Base-by-base conservation (phyloP, 129 eudicot species). In the Flaveria ramosissima region DNA sequence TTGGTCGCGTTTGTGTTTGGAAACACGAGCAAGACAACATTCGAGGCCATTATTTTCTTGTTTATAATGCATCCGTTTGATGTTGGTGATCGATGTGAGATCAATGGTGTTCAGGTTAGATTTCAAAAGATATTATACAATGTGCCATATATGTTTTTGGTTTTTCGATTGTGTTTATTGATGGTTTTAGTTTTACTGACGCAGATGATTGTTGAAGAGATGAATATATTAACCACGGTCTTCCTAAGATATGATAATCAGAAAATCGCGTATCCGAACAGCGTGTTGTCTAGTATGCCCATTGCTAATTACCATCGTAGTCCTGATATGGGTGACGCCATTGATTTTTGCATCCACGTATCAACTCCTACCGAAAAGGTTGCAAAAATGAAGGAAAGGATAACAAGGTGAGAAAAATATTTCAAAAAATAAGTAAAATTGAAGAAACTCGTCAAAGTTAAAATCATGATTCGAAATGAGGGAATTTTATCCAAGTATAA, bases 1-100 rank as follows among this genome's bases (percentile, higher is more conserved):
- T 71, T 86, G 64, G 86, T 78, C 9, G 89, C 81, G 1, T 87
- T 87, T 69, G 82, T 82, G 69, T 87, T 84, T 51, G 89, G 92
- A 27, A 82, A 87, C 87, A 79, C 89, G 1, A 82, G 87, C 76
- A 87, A 87, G 59, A 87, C 84, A 14, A 65, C 72, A 41, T 87
- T 87, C 69, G 85, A 87, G 74, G 79, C 85, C 68, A 82, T 87
- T 45, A 84, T 87, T 59, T 86, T 86, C 78, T 77, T 86, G 61
- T 86, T 86, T 20, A 71, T 86, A 13, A 68, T 86, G 51, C 90
- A 86, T 75, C 90, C 90, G 0, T 86, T 69, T 78, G 90, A 86
- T 59, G 90, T 86, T 4, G 90, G 90, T 8, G 92, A 87, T 48
- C 89, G 89, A 26, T 84, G 88, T 48, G 89, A 87, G 67, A 65